These are phyloP conservation scores for Dryas integrifolia DNA, from an alignment of 331 rosid species.

Conservation along the genomic window DNA sequence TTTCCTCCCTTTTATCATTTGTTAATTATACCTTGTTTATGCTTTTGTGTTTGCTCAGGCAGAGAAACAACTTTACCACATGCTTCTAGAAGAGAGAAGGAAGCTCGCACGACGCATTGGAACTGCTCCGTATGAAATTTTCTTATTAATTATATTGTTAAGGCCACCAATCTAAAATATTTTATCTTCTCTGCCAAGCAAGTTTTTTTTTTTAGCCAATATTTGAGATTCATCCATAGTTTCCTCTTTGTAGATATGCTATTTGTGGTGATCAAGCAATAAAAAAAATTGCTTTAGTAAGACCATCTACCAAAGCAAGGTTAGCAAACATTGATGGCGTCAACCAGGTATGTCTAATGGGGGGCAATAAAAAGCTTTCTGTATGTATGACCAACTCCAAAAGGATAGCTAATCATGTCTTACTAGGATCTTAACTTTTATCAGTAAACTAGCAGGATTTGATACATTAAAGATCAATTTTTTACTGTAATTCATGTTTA, in stretches of 20 bases:
- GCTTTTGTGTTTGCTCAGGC: slow-evolving; percentile 41
- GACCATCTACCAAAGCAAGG: slow-evolving; percentile 91
- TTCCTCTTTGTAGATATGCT: slow-evolving; percentile 60
- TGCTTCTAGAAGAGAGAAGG: slow-evolving; percentile 87
- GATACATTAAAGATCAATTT: not conserved
- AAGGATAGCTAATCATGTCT: not conserved
- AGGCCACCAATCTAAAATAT: slow-evolving; percentile 5
- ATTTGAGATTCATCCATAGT: not conserved
- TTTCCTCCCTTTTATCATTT: slow-evolving; percentile 6
- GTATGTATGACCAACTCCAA: not conserved
- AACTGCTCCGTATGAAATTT: slow-evolving; percentile 76
- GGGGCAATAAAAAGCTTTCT: slow-evolving; percentile 2
- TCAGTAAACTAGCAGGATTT: not conserved
- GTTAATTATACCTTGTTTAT: slow-evolving; percentile 10
- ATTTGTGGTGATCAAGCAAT: slow-evolving; percentile 87
- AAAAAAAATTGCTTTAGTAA: slow-evolving; percentile 60
- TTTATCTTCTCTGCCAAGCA: not conserved
- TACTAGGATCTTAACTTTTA: not conserved
- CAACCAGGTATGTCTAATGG: slow-evolving; percentile 64
- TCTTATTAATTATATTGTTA: slow-evolving; percentile 20
- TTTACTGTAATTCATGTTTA: not conserved
- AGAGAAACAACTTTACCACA: slow-evolving; percentile 56
- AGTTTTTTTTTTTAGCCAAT: no score
- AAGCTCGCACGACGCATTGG: slow-evolving; percentile 70
- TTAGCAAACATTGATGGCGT: slow-evolving; percentile 87